Evolutionary conservation across 352 stramenopile genomes (phyloP), one percentile per base, ranked within the genome.

Genomic region (Pythium insidiosum): DNA sequence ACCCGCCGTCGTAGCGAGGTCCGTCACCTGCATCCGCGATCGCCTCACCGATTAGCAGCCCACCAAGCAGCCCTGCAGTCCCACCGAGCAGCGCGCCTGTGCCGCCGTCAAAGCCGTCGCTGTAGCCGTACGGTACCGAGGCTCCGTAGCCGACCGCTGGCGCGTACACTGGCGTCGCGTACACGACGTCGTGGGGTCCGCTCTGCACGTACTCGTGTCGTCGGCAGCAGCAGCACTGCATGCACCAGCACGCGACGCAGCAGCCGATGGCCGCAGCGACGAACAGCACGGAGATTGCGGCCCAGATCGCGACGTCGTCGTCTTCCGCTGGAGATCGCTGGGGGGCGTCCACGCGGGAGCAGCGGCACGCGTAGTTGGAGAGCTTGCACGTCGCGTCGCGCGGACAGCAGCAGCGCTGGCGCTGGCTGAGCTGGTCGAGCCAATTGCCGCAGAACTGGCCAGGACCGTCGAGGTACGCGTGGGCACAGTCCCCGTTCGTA

Each of bases 391-490:
- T 51, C 1, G 56, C 43, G 1, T 59, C 51, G 5, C 18, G 25
- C 5, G 60, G 47, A 21, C 60, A 69, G 39, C 60, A 69, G 51
- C 60, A 69, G 11, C 21, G 37, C 36, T 58, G 46, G 20, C 35
- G 46, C 20, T 61, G 38, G 22, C 35, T 59, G 2, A 22, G 18
- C 18, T 51, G 37, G 25, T 69, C 60, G 7, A 60, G 39, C 60
- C 60, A 69, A 18, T 61, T 28, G 36, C 47, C 52, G 31, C 60
- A 69, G 34, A 46, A 57, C 30, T 66, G 43, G 6, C 60, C 60
- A 0, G 60, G 56, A 0, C n/a, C 19, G 11, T 50, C 45, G 11
- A 48, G 33, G 22, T 63, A 66, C 10, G 60, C 55, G 13, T 43
- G 47, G 18, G 51, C 61, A 35, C 60, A 68, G 25, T 65, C 47